A percentile compares a stretch with the other conserved stretches of the same genome.
These are phyloP conservation scores for Colletotrichum sp. DNA, from an alignment of 2,329 filamentous ascomycete species.

Conservation along the genomic window DNA sequence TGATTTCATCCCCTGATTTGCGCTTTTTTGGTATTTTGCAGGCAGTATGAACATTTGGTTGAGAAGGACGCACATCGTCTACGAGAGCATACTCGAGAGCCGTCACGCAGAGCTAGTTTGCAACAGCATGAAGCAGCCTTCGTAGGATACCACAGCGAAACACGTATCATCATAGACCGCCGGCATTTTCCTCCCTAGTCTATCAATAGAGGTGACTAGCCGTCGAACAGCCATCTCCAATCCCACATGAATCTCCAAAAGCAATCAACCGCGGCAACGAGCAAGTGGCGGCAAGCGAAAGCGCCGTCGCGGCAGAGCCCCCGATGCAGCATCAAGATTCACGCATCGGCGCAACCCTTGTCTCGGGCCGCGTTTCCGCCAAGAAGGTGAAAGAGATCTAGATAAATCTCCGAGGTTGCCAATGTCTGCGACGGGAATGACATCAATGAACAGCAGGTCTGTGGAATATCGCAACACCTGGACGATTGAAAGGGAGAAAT, in stretches of 20 bases:
- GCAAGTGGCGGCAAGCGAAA: not conserved
- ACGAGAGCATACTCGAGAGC: no score
- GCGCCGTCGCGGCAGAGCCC: not conserved
- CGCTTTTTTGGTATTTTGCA: no score
- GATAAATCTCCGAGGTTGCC: not conserved
- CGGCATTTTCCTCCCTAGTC: no score
- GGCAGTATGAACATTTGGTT: no score
- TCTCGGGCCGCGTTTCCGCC: not conserved
- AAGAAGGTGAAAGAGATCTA: not conserved
- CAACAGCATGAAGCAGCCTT: no score
- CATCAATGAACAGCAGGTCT: not conserved
- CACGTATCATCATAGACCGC: no score
- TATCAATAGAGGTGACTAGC: not conserved
- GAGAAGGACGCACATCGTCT: no score
- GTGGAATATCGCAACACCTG: not conserved
- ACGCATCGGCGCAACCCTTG: not conserved
- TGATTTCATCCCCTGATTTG: no score
- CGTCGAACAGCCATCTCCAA: fast-evolving
- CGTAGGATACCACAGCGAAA: no score
- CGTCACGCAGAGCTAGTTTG: fast-evolving
- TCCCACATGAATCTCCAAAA: not conserved
- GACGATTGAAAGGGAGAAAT: not conserved
- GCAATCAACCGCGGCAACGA: not conserved
- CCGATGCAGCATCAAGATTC: not conserved
- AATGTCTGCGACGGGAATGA: not conserved